Percentiles rank a stretch among this genome's conserved stretches.
These are phyloP conservation scores for Entophlyctis luteolus DNA, from an alignment of 192 early-diverging fungal species.

Conservation along the genomic window DNA sequence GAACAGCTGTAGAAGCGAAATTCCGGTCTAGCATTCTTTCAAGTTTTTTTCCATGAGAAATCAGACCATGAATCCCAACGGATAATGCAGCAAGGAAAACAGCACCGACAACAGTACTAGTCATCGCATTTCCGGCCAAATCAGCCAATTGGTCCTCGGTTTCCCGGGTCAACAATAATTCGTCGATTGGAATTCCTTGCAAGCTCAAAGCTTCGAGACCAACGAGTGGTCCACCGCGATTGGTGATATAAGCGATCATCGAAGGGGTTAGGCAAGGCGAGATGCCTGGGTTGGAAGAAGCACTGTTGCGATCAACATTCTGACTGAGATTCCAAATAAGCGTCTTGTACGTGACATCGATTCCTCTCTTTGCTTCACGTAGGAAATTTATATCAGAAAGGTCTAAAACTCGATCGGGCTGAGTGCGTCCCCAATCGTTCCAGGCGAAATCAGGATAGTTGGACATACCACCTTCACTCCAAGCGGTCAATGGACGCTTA, in stretches of 20 bases:
- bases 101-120: conserved; percentile 44
- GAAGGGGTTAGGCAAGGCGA: conserved; percentile 43
- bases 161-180: conserved; percentile 43
- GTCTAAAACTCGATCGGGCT: conserved; percentile 45
- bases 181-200: conserved; percentile 42
- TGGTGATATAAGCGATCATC: conserved; percentile 45
- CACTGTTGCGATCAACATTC: conserved; percentile 42
- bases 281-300: conserved; percentile 22
- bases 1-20: background rate
- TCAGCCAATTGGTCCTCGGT: conserved; percentile 41
- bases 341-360: conserved; percentile 44
- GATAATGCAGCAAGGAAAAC: conserved; percentile 39
- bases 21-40: background rate
- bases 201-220: conserved; percentile 43
- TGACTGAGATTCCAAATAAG: conserved; percentile 46
- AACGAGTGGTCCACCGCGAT: conserved; percentile 42
- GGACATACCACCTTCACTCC: conserved; percentile 39
- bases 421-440: conserved; percentile 39
- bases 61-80: conserved; percentile 7
- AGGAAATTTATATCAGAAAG: conserved; percentile 44
- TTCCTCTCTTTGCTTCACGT: conserved; percentile 24
- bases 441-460: conserved; percentile 34
- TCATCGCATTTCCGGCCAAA: conserved; percentile 51
- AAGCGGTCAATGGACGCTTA: conserved; percentile 39
- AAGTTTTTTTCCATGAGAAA: background rate